Base-by-base conservation (phyloP, 2,329 filamentous ascomycete genomes). In the Ambrosiella cleistominuta region DNA sequence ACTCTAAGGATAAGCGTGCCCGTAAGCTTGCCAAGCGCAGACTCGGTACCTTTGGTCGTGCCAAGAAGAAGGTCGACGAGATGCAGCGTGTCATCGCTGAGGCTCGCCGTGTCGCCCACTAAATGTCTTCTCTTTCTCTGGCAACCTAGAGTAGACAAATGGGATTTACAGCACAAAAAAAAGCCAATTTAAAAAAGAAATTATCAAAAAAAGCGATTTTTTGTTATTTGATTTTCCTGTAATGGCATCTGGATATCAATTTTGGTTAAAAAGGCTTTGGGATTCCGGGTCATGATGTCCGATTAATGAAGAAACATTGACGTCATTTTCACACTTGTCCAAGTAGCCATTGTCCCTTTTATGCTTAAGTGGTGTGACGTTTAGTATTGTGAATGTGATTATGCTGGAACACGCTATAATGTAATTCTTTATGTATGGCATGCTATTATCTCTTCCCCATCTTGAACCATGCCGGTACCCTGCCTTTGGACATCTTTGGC, bases 11-110 rank as follows among this genome's bases (percentile, higher is more conserved):
- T 78, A 97, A 97, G 88, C 88, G 91, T 76, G 91, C 91, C 70
- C 83, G 91, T 69, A 96, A 96, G 85, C 87, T 96, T 71, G 91
- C 91, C 70, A 97, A 97, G 90, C 96, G 95, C 87, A 85, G 91
- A 75, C 90, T 98, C 80, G 93, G 93, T 74, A 97, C 93, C 68
- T 97, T 97, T 76, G 87, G 88, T 71, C 91, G 93, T 75, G 91
- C 91, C 71, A 98, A 98, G 91, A 85, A 82, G 74, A 98, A 98
- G 91, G 93, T 98, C 67, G 93, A 98, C 74, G 91, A 97, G 80
- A 88, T 98, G 78, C 88, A 89, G 78, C 83, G 88, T 70, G 87
- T 98, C 75, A 98, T 98, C 72, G 88, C 91, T 70, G 93, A 97
- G 80, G 85, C 90, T 72, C 90, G 91, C 76, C 75, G 78, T 68